Evolutionary conservation across 148 eudicot species (phyloP).

Genomic region (Hydrangea macrophylla): DNA sequence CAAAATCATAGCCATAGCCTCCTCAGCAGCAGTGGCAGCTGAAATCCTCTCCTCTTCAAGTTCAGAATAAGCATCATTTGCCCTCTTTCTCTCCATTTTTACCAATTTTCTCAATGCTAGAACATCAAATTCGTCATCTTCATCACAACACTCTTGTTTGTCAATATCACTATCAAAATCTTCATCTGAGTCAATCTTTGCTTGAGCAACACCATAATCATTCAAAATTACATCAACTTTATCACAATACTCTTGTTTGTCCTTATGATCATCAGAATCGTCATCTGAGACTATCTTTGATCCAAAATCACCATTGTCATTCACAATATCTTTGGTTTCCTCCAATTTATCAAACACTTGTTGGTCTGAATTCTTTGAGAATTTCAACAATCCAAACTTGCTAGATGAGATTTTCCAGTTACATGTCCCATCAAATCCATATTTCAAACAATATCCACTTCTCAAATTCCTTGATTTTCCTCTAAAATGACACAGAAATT

Average conservation of each 20-base stretch:
- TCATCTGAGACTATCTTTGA: slow-evolving; percentile 2
- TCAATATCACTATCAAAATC: slow-evolving; percentile 23
- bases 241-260: slow-evolving; percentile 20
- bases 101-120: slow-evolving; percentile 59
- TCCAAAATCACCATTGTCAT: slow-evolving; percentile 19
- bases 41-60: slow-evolving; percentile 78
- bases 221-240: slow-evolving; percentile 38
- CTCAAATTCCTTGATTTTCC: slow-evolving; percentile 32
- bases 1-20: slow-evolving; percentile 88
- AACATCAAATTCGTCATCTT: slow-evolving; percentile 51
- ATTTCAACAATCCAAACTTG: slow-evolving; percentile 1
- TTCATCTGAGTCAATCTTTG: slow-evolving; percentile 2
- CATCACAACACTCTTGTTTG: slow-evolving; percentile 27
- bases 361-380: background rate
- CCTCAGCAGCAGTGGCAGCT: slow-evolving; percentile 72
- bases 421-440: slow-evolving; percentile 17
- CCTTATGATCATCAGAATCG: slow-evolving; percentile 21
- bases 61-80: slow-evolving; percentile 41
- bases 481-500: slow-evolving; percentile 17
- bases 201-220: slow-evolving; percentile 6
- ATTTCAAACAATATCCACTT: slow-evolving; percentile 27
- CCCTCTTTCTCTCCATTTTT: slow-evolving; percentile 46
- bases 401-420: slow-evolving; percentile 5
- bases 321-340: slow-evolving; percentile 26
- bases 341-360: slow-evolving; percentile 18